Evolutionary conservation across 1,284 basidiomycete genomes (phyloP).

Genomic region (Marasmius tenuissimus): DNA sequence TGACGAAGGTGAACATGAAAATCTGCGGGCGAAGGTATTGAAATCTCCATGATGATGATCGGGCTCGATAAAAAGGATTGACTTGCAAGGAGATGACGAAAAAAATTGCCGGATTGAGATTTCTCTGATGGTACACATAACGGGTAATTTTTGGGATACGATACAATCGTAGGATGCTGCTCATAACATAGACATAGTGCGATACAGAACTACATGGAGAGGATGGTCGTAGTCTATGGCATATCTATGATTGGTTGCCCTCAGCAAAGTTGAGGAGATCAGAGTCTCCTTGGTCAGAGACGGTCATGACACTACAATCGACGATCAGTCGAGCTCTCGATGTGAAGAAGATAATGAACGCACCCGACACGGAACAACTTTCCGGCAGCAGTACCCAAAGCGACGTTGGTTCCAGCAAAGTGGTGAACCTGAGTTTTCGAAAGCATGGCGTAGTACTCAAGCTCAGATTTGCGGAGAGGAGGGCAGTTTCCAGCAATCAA

Average conservation of each 20-base stretch:
- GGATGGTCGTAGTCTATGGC: not conserved
- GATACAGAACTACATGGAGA: not conserved
- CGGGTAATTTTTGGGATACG: not conserved
- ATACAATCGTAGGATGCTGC: not conserved
- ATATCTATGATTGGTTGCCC: conserved; percentile 30
- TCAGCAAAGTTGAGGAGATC: conserved; percentile 85
- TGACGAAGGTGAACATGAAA: conserved; percentile 98
- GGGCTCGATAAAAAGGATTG: not conserved
- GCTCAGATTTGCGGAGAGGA: conserved; percentile 97
- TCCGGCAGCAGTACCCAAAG: conserved; percentile 98
- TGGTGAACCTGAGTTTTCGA: conserved; percentile 98
- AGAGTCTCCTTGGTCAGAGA: conserved; percentile 96
- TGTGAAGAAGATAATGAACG: conserved; percentile 28
- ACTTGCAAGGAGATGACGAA: not conserved
- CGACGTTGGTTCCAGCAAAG: conserved; percentile 95
- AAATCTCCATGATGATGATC: conserved; percentile 40
- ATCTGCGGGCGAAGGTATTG: conserved; percentile 79
- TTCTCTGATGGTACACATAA: not conserved
- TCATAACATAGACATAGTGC: not conserved
- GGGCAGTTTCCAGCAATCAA: conserved; percentile 99
- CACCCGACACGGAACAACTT: conserved; percentile 99
- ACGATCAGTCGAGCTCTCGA: conserved; percentile 8
- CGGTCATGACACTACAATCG: conserved; percentile 85
- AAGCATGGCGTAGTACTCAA: conserved; percentile 99
- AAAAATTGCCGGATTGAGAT: not conserved